A percentile compares a stretch with the other conserved stretches of the same genome.
Evolutionary conservation across 371 early-diverging fungal genomes (phyloP).

Genomic region (Quaeritorhiza haematococci): DNA sequence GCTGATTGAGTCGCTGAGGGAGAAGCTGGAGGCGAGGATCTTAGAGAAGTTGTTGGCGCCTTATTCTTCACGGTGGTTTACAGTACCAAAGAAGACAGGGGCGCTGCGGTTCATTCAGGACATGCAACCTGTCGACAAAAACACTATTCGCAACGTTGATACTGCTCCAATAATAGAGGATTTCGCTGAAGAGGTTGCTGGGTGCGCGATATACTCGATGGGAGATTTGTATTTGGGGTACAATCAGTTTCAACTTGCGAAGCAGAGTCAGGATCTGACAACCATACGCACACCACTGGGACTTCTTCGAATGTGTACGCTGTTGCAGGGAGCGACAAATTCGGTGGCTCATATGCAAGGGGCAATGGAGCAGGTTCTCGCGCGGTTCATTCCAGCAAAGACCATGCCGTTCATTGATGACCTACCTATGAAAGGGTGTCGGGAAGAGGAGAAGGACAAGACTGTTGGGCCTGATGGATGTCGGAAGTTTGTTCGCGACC

Average conservation of each 20-base stretch:
- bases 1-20: conserved; percentile 3
- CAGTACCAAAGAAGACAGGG: conserved; percentile 22
- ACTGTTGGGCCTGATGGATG: background rate
- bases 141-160: conserved; percentile 25
- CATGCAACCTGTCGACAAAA: conserved; percentile 19
- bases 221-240: conserved; percentile 23
- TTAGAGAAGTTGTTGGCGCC: conserved; percentile 22
- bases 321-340: conserved; percentile 30
- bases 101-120: conserved; percentile 26
- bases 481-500: conserved; percentile 6
- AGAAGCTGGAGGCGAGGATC: conserved; percentile 18
- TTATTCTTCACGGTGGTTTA: conserved; percentile 21
- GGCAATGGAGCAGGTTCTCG: conserved; percentile 16
- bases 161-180: conserved; percentile 16
- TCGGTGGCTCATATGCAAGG: conserved; percentile 19
- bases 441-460: conserved; percentile 1
- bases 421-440: conserved; percentile 12
- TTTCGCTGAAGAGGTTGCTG: conserved; percentile 16
- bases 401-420: conserved; percentile 22
- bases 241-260: conserved; percentile 23
- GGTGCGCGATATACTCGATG: conserved; percentile 14
- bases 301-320: conserved; percentile 16
- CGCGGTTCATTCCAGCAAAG: conserved; percentile 11
- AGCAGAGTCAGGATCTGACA: conserved; percentile 17
- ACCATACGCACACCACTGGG: conserved; percentile 24